phyloP scores from a whole-genome alignment of 2,329 filamentous ascomycete species.

The Microsporum canis region DNA sequence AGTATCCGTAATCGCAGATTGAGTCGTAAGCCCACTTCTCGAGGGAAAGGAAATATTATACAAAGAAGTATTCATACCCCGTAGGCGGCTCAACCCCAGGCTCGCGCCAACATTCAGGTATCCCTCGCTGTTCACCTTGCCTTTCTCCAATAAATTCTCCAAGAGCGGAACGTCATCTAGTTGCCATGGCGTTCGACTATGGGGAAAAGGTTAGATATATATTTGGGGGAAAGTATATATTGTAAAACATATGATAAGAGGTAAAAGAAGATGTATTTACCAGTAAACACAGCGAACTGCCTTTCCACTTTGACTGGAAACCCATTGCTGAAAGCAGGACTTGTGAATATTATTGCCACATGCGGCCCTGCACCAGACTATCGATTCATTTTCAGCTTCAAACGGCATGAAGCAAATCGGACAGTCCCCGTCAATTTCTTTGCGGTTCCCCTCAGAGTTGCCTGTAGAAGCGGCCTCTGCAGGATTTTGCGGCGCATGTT shows the following conservation, averaged over 20 bases:
- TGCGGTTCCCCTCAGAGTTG: constrained; percentile 41
- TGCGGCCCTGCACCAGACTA: constrained; percentile 48
- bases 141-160: constrained; percentile 22
- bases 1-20: neutral
- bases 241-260: neutral
- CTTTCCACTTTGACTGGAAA: constrained; percentile 21
- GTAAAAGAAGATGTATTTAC: constrained; percentile 19
- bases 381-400: constrained; percentile 35
- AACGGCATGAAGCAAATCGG: constrained; percentile 52
- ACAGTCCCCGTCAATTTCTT: constrained; percentile 50
- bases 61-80: constrained; percentile 23
- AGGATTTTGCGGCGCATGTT: constrained; percentile 41
- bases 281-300: constrained; percentile 37
- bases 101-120: constrained; percentile 37
- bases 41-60: neutral
- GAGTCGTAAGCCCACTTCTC: neutral
- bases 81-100: constrained; percentile 30
- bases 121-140: constrained; percentile 26
- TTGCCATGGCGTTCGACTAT: constrained; percentile 34
- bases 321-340: constrained; percentile 47
- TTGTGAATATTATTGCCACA: constrained; percentile 56
- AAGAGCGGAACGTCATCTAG: constrained; percentile 20
- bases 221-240: neutral
- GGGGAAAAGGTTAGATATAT: neutral
- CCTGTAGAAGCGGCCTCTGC: constrained; percentile 27